phyloP scores from a whole-genome alignment of 2,329 filamentous ascomycete species.

The Helotiales sp. region DNA sequence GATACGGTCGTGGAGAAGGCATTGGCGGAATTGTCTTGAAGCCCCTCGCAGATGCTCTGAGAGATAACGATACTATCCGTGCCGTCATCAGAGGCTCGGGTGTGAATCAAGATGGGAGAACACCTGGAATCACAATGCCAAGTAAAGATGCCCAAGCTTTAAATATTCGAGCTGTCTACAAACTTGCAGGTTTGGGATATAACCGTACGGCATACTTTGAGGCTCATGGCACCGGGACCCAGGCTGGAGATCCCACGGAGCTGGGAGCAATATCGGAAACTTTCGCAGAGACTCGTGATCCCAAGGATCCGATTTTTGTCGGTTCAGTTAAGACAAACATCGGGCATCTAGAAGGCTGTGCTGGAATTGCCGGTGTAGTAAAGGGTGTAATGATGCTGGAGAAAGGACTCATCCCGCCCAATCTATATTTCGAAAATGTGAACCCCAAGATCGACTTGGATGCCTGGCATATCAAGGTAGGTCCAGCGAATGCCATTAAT shows the following conservation, averaged over 20 bases:
- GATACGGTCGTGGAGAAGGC: constrained; percentile 54
- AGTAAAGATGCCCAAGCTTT: constrained; percentile 49
- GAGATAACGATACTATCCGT: constrained; percentile 21
- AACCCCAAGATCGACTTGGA: constrained; percentile 46
- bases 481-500: background rate
- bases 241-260: constrained; percentile 38
- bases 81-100: constrained; percentile 50
- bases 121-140: constrained; percentile 51
- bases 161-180: constrained; percentile 24
- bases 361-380: constrained; percentile 48
- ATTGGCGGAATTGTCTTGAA: constrained; percentile 34
- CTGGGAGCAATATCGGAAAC: constrained; percentile 27
- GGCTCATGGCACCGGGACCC: constrained; percentile 39
- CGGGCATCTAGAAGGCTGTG: constrained; percentile 46
- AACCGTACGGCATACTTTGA: constrained; percentile 31
- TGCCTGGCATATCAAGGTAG: constrained; percentile 46
- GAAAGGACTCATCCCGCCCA: constrained; percentile 49
- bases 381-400: constrained; percentile 50
- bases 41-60: constrained; percentile 33
- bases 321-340: constrained; percentile 42
- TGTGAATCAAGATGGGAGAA: constrained; percentile 52
- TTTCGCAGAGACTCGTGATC: constrained; percentile 24
- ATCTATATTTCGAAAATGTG: constrained; percentile 46
- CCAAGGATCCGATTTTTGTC: constrained; percentile 30
- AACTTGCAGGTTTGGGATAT: constrained; percentile 18